Percentiles rank a stretch among this genome's conserved stretches.
Conservation (phyloP, 352 stramenopile species). For the Thalassiosira exigua region DNA sequence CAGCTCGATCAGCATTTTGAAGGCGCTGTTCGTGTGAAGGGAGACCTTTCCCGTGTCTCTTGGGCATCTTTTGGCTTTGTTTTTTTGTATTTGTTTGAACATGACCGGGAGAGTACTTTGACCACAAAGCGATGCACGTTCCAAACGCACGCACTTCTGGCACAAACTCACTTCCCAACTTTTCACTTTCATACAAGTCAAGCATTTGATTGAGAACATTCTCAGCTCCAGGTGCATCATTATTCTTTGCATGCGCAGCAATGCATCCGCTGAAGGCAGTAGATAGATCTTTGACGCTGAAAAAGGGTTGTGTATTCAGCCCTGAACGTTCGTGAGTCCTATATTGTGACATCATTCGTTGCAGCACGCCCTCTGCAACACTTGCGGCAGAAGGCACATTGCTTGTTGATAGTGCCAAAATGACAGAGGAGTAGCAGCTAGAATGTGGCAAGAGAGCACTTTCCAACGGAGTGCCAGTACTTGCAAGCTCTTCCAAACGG, state of each 20-base stretch:
- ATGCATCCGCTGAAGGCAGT: slow-evolving; percentile 54
- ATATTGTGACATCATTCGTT: slow-evolving; percentile 48
- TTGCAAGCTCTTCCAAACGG: slow-evolving; percentile 29
- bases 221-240: slow-evolving; percentile 54
- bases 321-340: background rate
- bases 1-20: slow-evolving; percentile 43
- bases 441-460: slow-evolving; percentile 32
- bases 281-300: slow-evolving; percentile 48
- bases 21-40: slow-evolving; percentile 26
- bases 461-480: background rate
- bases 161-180: slow-evolving; percentile 45
- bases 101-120: slow-evolving; percentile 29
- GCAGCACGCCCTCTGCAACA: slow-evolving; percentile 46
- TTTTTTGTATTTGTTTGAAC: slow-evolving; percentile 1
- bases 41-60: slow-evolving; percentile 4
- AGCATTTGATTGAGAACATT: slow-evolving; percentile 66
- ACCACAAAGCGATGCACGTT: slow-evolving; percentile 46
- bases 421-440: slow-evolving; percentile 50
- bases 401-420: slow-evolving; percentile 54
- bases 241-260: slow-evolving; percentile 49
- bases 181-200: slow-evolving; percentile 48
- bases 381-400: slow-evolving; percentile 24
- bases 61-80: slow-evolving; percentile 6
- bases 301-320: slow-evolving; percentile 4
- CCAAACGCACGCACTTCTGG: slow-evolving; percentile 52